phyloP scores from a whole-genome alignment of 2,329 filamentous ascomycete species.

The Sclerotinia sclerotiorum region DNA sequence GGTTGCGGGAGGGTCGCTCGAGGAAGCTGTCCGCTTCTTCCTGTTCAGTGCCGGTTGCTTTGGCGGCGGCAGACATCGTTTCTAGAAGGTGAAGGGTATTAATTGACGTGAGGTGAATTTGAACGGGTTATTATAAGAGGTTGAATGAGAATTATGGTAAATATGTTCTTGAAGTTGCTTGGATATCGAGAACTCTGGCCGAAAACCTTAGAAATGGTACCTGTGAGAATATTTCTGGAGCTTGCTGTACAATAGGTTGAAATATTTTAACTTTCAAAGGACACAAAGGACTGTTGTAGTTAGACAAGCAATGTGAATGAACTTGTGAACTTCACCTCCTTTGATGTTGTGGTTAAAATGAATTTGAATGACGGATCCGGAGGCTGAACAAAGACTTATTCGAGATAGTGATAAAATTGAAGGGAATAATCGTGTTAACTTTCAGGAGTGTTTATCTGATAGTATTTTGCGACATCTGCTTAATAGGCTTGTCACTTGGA shows the following conservation, averaged over 20 bases:
- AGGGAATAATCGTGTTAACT: neutral
- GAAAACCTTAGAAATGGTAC: neutral
- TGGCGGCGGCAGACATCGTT: neutral
- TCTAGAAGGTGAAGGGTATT: neutral
- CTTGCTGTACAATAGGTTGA: slow-evolving; percentile 2
- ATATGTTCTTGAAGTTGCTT: neutral
- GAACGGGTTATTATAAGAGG: neutral
- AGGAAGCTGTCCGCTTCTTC: neutral
- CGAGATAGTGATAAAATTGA: neutral
- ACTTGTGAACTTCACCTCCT: neutral
- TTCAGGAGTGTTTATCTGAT: neutral
- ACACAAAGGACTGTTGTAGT: neutral
- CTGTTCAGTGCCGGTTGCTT: neutral
- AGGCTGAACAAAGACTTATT: neutral
- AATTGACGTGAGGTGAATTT: neutral
- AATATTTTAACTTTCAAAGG: slow-evolving; percentile 9
- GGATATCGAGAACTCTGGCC: neutral
- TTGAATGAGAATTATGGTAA: neutral
- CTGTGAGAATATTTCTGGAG: neutral
- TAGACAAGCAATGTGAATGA: neutral
- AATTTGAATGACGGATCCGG: slow-evolving; percentile 13
- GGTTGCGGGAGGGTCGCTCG: slow-evolving; percentile 7
- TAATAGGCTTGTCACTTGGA: neutral
- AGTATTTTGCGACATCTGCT: neutral
- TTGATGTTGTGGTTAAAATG: neutral